Conservation (phyloP, 2,329 filamentous ascomycete species). For the Pseudonectria foliicola region DNA sequence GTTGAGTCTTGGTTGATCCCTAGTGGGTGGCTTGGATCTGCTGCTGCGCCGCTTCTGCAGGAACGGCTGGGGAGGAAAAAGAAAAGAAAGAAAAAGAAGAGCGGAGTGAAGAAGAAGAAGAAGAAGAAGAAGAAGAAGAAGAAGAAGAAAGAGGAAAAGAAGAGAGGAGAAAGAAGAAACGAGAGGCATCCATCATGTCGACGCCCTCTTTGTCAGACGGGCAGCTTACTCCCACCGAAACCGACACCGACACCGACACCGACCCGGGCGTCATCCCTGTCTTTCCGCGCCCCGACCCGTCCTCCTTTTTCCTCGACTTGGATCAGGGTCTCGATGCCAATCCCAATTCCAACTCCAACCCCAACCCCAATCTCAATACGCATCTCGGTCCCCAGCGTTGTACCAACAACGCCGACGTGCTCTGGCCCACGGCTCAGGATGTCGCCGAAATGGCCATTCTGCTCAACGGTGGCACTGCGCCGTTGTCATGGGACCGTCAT, state of each 20-base stretch:
- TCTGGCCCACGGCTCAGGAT: slow-evolving; percentile 22
- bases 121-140: slow-evolving; percentile 11
- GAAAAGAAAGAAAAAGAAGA: slow-evolving; percentile 6
- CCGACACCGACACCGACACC: slow-evolving; percentile 13
- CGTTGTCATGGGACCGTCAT: slow-evolving; percentile 18
- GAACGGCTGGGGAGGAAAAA: too few relatives aligned
- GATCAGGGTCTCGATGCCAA: too few relatives aligned
- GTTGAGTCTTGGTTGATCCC: too few relatives aligned
- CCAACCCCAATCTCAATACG: too few relatives aligned
- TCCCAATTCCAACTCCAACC: too few relatives aligned
- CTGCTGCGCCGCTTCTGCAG: too few relatives aligned
- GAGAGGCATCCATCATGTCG: slow-evolving; percentile 4
- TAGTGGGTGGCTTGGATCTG: too few relatives aligned
- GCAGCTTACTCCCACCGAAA: slow-evolving; percentile 21
- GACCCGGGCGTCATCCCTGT: too few relatives aligned
- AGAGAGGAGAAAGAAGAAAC: slow-evolving; percentile 12
- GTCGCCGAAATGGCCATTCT: slow-evolving; percentile 22
- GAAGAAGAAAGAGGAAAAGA: slow-evolving; percentile 8
- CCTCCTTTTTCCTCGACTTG: too few relatives aligned
- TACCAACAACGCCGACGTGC: slow-evolving; percentile 15
- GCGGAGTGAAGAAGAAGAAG: slow-evolving; percentile 10
- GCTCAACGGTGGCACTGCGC: slow-evolving; percentile 17
- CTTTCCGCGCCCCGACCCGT: too few relatives aligned
- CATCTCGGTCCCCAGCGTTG: slow-evolving; percentile 10
- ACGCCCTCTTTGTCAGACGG: slow-evolving; percentile 21